Base-by-base conservation (phyloP, 495 filamentous ascomycete species). In the Parachaetomium inaequale region DNA sequence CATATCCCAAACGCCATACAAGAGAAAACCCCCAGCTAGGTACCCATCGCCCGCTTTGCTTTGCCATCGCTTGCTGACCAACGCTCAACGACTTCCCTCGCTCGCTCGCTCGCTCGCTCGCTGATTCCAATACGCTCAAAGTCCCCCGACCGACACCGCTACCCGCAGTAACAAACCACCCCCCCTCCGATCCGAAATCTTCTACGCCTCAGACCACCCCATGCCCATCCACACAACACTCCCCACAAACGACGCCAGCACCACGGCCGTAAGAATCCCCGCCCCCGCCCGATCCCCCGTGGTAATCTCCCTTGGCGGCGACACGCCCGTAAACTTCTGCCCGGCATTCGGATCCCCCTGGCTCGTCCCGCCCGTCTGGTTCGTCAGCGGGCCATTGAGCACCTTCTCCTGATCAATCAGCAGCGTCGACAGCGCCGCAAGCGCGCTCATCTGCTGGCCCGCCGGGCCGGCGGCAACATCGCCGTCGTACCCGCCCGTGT, bases 351-450 rank as follows among this genome's bases (percentile, higher is more conserved):
- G 84, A 63, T 93, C 75, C 0, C 91, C 91, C 58, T 79, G 75
- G 67, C 90, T 93, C 10, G 87, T 91, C 1, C 91, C 91, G 11
- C 91, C 91, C 2, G 81, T 82, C 5, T 73, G 65, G 38, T 85
- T 78, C 0, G 87, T 91, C 5, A 89, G 77, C 0, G 88, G 89
- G 0, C 78, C 69, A 7, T 67, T 67, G 17, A 76, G 42, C 11
- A 58, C 63, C 2, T 34, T 28, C 12, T 66, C 8, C 40, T 64
- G 46, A 17, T 61, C 58, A 21, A 81, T 66, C 10, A 88, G 64
- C 49, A 81, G 68, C 5, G 83, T 82, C 43, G 81, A 76, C 14
- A 93, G 76, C 7, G 87, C 83, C 29, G 82, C 84, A 42, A 93
- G 73, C 0, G 84, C 89, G 59, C 81, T 82, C 82, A 92, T 85